phyloP scores from a whole-genome alignment of 306 rosid genomes.

The Cyclanthera cordifolia region DNA sequence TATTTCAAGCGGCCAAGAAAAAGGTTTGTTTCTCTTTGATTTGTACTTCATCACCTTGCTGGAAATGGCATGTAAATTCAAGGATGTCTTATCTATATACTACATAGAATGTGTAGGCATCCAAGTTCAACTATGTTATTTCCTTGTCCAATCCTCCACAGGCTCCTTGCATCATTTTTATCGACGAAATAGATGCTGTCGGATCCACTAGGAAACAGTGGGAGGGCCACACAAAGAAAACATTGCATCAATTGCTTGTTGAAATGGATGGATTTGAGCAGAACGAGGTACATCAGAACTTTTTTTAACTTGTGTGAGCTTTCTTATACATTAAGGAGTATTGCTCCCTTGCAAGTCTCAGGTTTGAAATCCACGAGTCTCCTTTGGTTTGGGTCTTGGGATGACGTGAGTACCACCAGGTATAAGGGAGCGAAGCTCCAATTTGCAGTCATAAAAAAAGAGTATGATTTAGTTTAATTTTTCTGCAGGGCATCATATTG shows the following conservation, averaged over 20 bases:
- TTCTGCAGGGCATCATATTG: constrained; percentile 78
- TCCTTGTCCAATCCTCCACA: constrained; percentile 8
- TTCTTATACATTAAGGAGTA: constrained; percentile 15
- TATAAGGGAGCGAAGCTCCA: no score
- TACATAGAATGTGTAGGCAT: no score
- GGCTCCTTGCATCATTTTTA: constrained; percentile 98
- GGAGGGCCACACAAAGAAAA: constrained; percentile 98
- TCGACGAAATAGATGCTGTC: constrained; percentile 96
- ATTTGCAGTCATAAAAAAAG: no score
- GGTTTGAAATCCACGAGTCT: no score
- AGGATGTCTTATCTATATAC: no score
- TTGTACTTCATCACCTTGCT: background rate
- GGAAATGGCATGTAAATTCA: no score
- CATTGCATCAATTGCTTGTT: constrained; percentile 89
- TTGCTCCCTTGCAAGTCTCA: no score
- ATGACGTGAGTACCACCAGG: no score
- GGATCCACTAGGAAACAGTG: constrained; percentile 96
- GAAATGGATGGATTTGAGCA: constrained; percentile 99
- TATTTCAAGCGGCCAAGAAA: constrained; percentile 97
- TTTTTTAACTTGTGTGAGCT: background rate
- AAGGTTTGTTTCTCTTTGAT: constrained; percentile 44
- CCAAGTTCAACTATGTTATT: no score
- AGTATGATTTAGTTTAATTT: background rate
- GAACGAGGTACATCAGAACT: constrained; percentile 59
- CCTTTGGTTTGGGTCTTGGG: no score